phyloP scores from a whole-genome alignment of 306 rosid genomes.

The Parietaria judaica region DNA sequence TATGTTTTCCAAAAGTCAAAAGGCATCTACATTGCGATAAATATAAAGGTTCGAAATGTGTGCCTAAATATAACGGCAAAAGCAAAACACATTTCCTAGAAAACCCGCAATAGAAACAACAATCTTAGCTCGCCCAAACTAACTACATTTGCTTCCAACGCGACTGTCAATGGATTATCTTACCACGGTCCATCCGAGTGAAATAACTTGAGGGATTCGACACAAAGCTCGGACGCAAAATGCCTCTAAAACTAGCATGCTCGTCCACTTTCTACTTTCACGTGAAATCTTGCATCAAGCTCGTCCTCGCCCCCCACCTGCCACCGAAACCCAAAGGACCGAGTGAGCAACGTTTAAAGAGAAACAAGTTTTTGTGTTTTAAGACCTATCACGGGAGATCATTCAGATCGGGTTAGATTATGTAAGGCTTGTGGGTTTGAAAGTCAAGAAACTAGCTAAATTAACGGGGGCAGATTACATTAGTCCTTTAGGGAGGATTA shows the following conservation, averaged over 20 bases:
- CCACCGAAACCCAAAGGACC: not conserved
- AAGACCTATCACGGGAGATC: not conserved
- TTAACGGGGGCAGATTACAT: too few relatives aligned
- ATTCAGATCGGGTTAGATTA: not conserved
- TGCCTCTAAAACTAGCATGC: slow-evolving; percentile 17
- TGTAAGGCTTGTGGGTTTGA: too few relatives aligned
- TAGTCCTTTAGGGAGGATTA: too few relatives aligned
- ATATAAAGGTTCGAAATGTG: too few relatives aligned
- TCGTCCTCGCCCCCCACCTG: slow-evolving; percentile 22
- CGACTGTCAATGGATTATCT: not conserved
- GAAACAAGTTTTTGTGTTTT: not conserved
- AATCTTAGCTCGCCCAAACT: not conserved
- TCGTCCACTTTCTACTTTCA: slow-evolving; percentile 2
- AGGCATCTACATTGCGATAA: too few relatives aligned
- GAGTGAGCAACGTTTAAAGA: not conserved
- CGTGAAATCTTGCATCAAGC: slow-evolving; percentile 3
- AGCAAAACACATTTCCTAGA: slow-evolving; percentile 1
- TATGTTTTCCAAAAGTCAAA: too few relatives aligned
- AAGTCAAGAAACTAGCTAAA: too few relatives aligned
- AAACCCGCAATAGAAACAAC: not conserved
- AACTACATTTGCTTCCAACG: slow-evolving; percentile 5
- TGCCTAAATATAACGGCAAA: not conserved
- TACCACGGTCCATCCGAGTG: not conserved
- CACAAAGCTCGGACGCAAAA: slow-evolving; percentile 4
- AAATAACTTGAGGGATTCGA: not conserved